A percentile compares a stretch with the other conserved stretches of the same genome.
Conservation (phyloP, 805 yeast genomes). For the Allodekkera sacchari region DNA sequence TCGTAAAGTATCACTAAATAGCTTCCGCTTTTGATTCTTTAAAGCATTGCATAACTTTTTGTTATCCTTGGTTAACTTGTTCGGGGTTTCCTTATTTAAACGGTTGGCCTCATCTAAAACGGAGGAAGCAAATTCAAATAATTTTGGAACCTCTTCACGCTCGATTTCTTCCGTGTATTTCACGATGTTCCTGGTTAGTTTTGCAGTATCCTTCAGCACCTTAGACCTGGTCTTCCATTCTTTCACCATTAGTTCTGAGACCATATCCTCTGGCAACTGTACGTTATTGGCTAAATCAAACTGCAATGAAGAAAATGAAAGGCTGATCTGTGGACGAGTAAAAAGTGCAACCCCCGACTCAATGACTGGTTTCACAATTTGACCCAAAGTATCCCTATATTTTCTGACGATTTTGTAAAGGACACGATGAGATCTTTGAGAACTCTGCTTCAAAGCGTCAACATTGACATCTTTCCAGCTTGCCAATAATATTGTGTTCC, state of each 20-base stretch:
- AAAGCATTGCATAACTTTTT: slow-evolving; percentile 64
- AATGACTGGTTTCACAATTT: slow-evolving; percentile 43
- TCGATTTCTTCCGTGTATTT: slow-evolving; percentile 31
- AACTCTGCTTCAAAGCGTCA: slow-evolving; percentile 89
- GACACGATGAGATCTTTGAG: slow-evolving; percentile 77
- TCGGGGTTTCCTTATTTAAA: slow-evolving; percentile 73
- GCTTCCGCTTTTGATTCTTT: slow-evolving; percentile 71
- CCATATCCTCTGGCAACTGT: slow-evolving; percentile 3
- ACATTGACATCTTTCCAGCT: slow-evolving; percentile 97
- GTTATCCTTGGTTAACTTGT: slow-evolving; percentile 56
- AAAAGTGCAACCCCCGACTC: slow-evolving; percentile 44
- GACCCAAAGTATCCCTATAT: slow-evolving; percentile 56
- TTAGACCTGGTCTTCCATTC: background rate
- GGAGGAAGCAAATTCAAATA: slow-evolving; percentile 48
- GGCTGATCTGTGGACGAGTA: too few species aligned
- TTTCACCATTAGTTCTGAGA: background rate
- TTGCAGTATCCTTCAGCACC: slow-evolving; percentile 29
- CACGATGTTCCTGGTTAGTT: slow-evolving; percentile 50
- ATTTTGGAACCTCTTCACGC: slow-evolving; percentile 33
- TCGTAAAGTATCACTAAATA: slow-evolving; percentile 68
- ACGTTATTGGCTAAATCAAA: too few species aligned
- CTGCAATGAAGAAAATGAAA: too few species aligned
- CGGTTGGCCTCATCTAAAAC: slow-evolving; percentile 49
- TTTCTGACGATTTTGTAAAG: slow-evolving; percentile 79
- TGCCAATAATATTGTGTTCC: slow-evolving; percentile 80